phyloP scores from a whole-genome alignment of 108 stramenopile species.

The Pelagomonas calceolata region DNA sequence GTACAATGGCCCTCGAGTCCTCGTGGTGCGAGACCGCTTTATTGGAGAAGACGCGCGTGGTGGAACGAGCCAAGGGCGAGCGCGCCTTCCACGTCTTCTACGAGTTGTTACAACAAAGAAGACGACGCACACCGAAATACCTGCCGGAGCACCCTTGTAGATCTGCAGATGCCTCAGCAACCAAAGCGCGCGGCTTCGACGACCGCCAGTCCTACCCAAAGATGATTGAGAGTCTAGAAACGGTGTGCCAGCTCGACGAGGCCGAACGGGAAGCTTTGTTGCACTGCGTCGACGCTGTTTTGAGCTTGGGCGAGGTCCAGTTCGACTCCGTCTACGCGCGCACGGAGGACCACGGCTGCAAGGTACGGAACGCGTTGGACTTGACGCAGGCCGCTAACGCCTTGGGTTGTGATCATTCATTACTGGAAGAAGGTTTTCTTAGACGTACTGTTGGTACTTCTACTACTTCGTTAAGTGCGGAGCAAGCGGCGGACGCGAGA shows the following conservation, averaged over 20 bases:
- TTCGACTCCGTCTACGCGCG: conserved; percentile 43
- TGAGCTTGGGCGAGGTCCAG: conserved; percentile 77
- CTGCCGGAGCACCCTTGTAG: conserved; percentile 11
- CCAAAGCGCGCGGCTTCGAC: conserved; percentile 21
- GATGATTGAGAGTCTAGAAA: background rate
- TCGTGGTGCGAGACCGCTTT: conserved; percentile 72
- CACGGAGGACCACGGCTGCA: conserved; percentile 59
- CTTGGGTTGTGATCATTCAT: background rate
- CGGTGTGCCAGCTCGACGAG: conserved; percentile 1
- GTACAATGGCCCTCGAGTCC: conserved; percentile 20
- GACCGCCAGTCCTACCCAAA: background rate
- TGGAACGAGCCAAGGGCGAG: conserved; percentile 71
- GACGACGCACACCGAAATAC: background rate
- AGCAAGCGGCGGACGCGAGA: conserved; percentile 33
- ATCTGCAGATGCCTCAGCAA: conserved; percentile 11
- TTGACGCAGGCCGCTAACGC: background rate
- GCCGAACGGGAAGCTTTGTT: background rate
- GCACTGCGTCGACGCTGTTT: conserved; percentile 62
- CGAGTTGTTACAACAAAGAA: conserved; percentile 60
- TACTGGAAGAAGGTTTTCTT: background rate
- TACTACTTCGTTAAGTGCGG: background rate
- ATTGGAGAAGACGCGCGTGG: conserved; percentile 84
- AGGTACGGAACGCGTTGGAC: background rate
- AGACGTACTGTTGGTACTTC: background rate
- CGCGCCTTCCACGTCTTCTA: conserved; percentile 64